Evolutionary conservation across 106 monocot genomes (phyloP).

Genomic region (Platanthera guangdongensis): DNA sequence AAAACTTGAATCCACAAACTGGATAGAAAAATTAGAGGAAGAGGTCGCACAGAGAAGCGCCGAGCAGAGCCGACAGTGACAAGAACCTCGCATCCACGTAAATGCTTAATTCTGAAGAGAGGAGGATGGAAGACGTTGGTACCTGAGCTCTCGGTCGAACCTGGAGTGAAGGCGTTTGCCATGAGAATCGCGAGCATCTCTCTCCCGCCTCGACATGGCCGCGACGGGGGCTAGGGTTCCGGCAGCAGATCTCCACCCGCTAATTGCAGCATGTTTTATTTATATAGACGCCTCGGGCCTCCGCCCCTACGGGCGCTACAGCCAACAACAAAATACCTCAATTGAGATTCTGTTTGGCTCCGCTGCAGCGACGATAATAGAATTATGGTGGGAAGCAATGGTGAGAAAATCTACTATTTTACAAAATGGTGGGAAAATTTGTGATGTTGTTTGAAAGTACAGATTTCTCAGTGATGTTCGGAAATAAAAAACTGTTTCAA

Average conservation of each 20-base stretch:
- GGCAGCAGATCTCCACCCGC: neutral
- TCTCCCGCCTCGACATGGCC: conserved; percentile 26
- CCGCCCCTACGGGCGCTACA: no score
- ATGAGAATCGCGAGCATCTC: conserved; percentile 28
- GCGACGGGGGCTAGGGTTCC: conserved; percentile 1
- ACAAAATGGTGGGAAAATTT: no score
- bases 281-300: no score
- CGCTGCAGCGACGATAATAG: no score
- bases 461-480: no score
- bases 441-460: no score
- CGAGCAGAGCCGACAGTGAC: neutral
- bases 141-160: conserved; percentile 28
- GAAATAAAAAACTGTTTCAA: no score
- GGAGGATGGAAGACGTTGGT: neutral
- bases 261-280: no score
- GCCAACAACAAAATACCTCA: no score
- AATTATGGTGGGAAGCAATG: no score
- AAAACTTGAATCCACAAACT: neutral
- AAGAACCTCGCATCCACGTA: neutral
- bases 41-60: neutral
- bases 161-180: conserved; percentile 29
- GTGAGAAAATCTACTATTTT: no score
- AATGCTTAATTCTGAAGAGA: neutral
- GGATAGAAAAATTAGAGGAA: neutral
- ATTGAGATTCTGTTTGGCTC: no score